Evolutionary conservation across 1,284 basidiomycete genomes (phyloP).

Genomic region (Fomitiporia mediterranea): DNA sequence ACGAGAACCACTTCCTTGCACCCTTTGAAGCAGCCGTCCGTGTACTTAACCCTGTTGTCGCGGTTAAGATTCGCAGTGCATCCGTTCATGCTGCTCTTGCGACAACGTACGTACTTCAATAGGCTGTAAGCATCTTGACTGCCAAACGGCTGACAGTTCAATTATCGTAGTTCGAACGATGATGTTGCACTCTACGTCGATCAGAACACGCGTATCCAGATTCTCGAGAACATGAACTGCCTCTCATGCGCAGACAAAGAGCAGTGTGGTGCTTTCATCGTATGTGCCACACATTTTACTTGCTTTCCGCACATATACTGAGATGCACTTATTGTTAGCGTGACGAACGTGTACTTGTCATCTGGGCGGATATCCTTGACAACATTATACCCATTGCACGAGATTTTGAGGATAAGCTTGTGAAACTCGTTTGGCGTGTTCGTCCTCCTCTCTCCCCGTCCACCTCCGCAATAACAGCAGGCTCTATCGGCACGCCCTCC

Average conservation of each 20-base stretch:
- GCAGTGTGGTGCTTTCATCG: constrained; percentile 78
- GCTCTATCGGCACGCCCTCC: constrained; percentile 28
- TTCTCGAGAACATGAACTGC: constrained; percentile 57
- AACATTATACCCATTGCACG: constrained; percentile 56
- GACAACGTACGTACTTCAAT: constrained; percentile 48
- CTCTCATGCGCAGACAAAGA: constrained; percentile 73
- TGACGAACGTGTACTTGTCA: constrained; percentile 66
- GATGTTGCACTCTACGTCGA: constrained; percentile 25
- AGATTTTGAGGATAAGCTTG: constrained; percentile 73
- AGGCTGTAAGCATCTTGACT: not conserved
- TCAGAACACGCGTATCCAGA: constrained; percentile 54
- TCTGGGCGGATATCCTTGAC: constrained; percentile 76
- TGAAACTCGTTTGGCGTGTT: constrained; percentile 73
- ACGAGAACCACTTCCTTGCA: constrained; percentile 53
- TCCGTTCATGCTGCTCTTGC: constrained; percentile 75
- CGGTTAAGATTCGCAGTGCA: constrained; percentile 73
- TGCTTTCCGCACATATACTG: not conserved
- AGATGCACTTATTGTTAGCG: constrained; percentile 38
- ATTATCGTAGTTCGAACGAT: constrained; percentile 4
- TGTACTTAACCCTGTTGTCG: constrained; percentile 71
- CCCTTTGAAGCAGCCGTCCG: constrained; percentile 70
- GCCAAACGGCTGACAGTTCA: not conserved
- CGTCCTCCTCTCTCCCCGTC: constrained; percentile 30
- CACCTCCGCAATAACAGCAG: constrained; percentile 30
- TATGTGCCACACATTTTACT: constrained; percentile 29